A percentile compares a stretch with the other conserved stretches of the same genome.
Evolutionary conservation across 345 rosid genomes (phyloP).

Genomic region (Corymbia maculata): DNA sequence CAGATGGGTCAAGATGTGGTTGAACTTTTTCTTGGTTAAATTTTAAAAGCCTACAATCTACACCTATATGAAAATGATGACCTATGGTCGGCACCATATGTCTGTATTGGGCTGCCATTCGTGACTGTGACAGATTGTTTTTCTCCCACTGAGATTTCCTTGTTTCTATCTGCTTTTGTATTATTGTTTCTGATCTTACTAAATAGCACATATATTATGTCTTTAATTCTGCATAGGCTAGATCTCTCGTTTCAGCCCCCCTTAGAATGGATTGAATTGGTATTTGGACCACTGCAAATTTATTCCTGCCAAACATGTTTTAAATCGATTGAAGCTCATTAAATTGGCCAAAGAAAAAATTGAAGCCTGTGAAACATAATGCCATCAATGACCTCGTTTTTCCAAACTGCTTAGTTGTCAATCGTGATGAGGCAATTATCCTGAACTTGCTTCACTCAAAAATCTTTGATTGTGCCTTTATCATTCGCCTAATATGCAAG

Average conservation of each 20-base stretch:
- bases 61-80: neutral
- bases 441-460: neutral
- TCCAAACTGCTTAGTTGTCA: neutral
- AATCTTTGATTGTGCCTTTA: neutral
- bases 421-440: neutral
- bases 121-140: neutral
- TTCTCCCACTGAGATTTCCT: neutral
- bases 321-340: neutral
- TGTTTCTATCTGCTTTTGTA: neutral
- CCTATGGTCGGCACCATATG: neutral
- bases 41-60: neutral
- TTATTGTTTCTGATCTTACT: neutral
- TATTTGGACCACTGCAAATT: neutral
- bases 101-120: neutral
- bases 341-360: neutral
- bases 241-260: neutral
- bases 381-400: neutral
- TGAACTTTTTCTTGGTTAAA: neutral
- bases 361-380: neutral
- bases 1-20: neutral
- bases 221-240: neutral
- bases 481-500: neutral
- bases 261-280: neutral
- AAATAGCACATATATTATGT: neutral
- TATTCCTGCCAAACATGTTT: neutral